These are phyloP conservation scores for Chlamydomonas schloesseri DNA, from an alignment of 139 green algal genomes.

Conservation along the genomic window DNA sequence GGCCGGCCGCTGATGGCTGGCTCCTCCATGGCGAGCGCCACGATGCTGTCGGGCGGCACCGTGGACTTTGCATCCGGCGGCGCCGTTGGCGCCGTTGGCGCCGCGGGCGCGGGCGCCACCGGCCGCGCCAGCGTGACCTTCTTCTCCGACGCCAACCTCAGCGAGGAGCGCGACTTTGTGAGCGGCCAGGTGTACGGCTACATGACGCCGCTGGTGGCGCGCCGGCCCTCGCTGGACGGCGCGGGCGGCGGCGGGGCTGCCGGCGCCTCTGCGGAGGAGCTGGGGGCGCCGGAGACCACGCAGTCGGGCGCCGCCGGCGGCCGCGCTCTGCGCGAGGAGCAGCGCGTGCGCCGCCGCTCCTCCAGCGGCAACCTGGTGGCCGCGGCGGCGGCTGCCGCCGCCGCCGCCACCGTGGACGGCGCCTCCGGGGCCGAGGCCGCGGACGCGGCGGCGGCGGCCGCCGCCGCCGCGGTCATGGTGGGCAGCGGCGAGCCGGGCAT, in stretches of 20 bases:
- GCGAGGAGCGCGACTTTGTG: slow-evolving; percentile 38
- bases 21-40: background rate
- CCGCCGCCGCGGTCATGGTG: background rate
- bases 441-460: background rate
- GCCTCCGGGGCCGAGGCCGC: too few species aligned
- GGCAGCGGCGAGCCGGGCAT: background rate
- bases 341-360: background rate
- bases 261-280: background rate
- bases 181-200: slow-evolving; percentile 30
- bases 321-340: slow-evolving; percentile 28
- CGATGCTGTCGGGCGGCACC: background rate
- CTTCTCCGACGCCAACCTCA: slow-evolving; percentile 6
- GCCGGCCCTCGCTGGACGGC: background rate
- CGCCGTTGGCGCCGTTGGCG: background rate
- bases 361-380: background rate
- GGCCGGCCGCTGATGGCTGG: too few species aligned
- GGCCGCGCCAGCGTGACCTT: background rate
- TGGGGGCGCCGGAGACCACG: background rate
- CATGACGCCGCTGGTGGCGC: slow-evolving; percentile 28
- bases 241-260: background rate
- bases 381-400: background rate
- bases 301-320: slow-evolving; percentile 26
- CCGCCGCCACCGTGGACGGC: background rate
- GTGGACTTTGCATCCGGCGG: background rate
- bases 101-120: background rate